Evolutionary conservation across 257 asterid species (phyloP).

Genomic region (Nicotiana tabacum): DNA sequence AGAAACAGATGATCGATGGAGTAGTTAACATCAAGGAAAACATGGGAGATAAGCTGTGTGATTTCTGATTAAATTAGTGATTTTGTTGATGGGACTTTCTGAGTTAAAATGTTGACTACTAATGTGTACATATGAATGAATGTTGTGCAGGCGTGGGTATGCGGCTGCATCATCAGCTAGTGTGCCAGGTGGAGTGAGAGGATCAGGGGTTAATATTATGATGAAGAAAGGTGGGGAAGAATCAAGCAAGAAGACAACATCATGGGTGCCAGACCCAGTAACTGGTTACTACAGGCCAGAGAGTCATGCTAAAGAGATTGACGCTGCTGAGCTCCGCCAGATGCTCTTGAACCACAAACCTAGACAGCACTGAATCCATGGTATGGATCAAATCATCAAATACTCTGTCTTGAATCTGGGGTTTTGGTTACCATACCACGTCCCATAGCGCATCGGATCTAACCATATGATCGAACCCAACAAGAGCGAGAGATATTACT

Average conservation of each 20-base stretch:
- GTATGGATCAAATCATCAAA: not conserved
- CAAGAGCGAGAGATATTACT: not conserved
- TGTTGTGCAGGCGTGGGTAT: constrained; percentile 25
- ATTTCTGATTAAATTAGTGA: too few relatives aligned
- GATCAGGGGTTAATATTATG: constrained; percentile 16
- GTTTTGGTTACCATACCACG: not conserved
- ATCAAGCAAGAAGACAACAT: constrained; percentile 18
- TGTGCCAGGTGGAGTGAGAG: not conserved
- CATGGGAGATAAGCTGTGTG: not conserved
- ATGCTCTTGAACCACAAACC: constrained; percentile 37
- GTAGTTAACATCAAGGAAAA: too few relatives aligned
- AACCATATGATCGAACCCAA: not conserved
- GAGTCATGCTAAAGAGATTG: constrained; percentile 39
- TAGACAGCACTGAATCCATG: not conserved
- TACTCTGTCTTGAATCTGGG: not conserved
- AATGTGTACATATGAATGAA: not conserved
- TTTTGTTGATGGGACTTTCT: too few relatives aligned
- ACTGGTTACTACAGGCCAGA: constrained; percentile 81
- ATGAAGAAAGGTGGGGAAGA: constrained; percentile 45
- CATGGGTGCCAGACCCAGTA: constrained; percentile 77
- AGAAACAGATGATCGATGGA: too few relatives aligned
- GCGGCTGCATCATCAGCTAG: constrained; percentile 22
- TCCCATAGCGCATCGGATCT: not conserved
- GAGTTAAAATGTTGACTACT: too few relatives aligned
- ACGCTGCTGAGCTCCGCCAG: constrained; percentile 52